phyloP scores from a whole-genome alignment of 768 basidiomycete species.

The Lactarius tabidus region DNA sequence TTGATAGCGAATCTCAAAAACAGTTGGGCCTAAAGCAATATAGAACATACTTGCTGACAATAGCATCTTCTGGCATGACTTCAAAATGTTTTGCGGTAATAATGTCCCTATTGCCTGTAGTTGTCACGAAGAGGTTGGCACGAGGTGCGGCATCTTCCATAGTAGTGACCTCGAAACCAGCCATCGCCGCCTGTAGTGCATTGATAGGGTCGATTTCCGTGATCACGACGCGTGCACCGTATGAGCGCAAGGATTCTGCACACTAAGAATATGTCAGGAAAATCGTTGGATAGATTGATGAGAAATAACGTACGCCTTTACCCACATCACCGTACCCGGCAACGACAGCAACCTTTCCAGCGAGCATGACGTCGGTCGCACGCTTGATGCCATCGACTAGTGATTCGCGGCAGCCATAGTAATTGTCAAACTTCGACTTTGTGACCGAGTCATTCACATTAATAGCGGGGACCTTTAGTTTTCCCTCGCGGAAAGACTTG shows the following conservation, averaged over 20 bases:
- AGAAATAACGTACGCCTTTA: constrained; percentile 75
- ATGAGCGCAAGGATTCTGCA: constrained; percentile 94
- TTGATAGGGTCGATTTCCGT: constrained; percentile 99
- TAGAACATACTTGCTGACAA: constrained; percentile 84
- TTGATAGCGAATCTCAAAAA: constrained; percentile 7
- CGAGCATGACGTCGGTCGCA: constrained; percentile 99
- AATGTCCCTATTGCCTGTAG: constrained; percentile 98
- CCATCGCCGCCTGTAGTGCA: constrained; percentile 99
- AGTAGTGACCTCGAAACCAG: constrained; percentile 96
- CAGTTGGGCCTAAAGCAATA: background rate
- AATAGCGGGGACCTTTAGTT: constrained; percentile 96
- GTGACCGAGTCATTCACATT: constrained; percentile 99
- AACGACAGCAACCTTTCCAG: constrained; percentile 98
- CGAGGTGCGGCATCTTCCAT: constrained; percentile 96
- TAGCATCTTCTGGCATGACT: constrained; percentile 97
- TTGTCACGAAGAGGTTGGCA: constrained; percentile 92
- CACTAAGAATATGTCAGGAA: constrained; percentile 48
- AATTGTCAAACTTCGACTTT: constrained; percentile 99
- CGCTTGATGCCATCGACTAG: constrained; percentile 99
- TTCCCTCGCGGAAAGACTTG: constrained; percentile 95
- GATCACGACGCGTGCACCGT: constrained; percentile 92
- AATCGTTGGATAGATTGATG: background rate
- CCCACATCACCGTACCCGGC: constrained; percentile 99
- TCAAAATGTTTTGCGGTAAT: constrained; percentile 88
- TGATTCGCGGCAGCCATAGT: constrained; percentile 99